phyloP scores from a whole-genome alignment of 495 filamentous ascomycete species.

The Penicillium atrosanguineum region DNA sequence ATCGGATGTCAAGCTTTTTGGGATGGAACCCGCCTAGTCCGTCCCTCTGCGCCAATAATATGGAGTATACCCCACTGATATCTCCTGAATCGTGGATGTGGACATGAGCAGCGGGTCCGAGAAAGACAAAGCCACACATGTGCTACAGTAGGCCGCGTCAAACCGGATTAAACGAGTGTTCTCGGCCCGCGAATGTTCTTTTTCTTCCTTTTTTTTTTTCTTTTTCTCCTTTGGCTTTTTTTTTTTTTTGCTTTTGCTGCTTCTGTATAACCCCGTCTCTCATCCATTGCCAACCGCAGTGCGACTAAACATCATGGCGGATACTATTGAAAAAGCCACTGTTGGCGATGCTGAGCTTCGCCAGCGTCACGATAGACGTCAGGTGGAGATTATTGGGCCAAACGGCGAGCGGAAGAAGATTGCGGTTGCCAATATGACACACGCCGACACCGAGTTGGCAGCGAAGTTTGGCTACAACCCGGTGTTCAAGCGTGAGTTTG shows the following conservation, averaged over 20 bases:
- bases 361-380: conserved; percentile 8
- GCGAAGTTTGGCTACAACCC: conserved; percentile 23
- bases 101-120: not conserved
- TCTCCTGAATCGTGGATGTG: not conserved
- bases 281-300: not conserved
- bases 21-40: not conserved
- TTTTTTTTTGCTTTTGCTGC: not conserved
- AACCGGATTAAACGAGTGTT: not conserved
- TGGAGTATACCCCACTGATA: not conserved
- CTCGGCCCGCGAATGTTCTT: not conserved
- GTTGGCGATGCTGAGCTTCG: not conserved
- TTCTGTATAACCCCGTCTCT: not conserved
- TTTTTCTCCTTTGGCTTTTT: not conserved
- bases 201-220: not conserved
- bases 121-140: not conserved
- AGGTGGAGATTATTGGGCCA: conserved; percentile 11
- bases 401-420: conserved; percentile 14
- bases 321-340: not conserved
- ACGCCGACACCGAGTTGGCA: conserved; percentile 19
- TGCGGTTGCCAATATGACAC: conserved; percentile 3
- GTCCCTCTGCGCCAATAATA: not conserved
- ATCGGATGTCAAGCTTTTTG: not conserved
- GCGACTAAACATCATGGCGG: not conserved
- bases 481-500: conserved; percentile 65
- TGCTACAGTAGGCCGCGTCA: not conserved